phyloP scores from a whole-genome alignment of 164 flowering plant species.

The Magnolia changhungtana region DNA sequence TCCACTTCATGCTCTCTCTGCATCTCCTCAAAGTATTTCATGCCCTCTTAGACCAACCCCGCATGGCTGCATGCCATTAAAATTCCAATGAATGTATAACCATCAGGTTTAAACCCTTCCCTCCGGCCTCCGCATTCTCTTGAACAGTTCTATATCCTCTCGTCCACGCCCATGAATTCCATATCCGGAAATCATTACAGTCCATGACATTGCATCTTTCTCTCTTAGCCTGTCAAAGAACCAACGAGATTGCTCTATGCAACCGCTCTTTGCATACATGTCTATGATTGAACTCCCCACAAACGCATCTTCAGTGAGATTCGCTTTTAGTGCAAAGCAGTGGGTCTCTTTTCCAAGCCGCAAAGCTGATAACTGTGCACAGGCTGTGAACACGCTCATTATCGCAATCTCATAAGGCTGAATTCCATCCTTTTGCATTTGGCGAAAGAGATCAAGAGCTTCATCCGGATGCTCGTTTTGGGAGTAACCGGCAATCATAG shows the following conservation, averaged over 20 bases:
- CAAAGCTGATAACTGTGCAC: constrained; percentile 55
- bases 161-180: constrained; percentile 55
- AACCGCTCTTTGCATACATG: constrained; percentile 69
- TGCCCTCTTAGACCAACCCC: constrained; percentile 46
- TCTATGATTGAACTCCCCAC: constrained; percentile 50
- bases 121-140: constrained; percentile 34
- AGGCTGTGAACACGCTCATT: constrained; percentile 41
- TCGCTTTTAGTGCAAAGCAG: constrained; percentile 44
- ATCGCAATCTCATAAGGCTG: constrained; percentile 44
- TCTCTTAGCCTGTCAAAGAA: constrained; percentile 37
- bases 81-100: constrained; percentile 46
- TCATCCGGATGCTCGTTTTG: constrained; percentile 41
- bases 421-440: constrained; percentile 39
- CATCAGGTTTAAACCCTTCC: constrained; percentile 41
- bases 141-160: constrained; percentile 45
- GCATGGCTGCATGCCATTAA: constrained; percentile 60
- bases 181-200: constrained; percentile 51
- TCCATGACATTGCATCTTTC: constrained; percentile 55
- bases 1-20: constrained; percentile 27
- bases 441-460: constrained; percentile 41
- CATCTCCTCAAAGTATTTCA: constrained; percentile 27
- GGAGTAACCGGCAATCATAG: constrained; percentile 62
- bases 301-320: constrained; percentile 32
- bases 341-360: constrained; percentile 58
- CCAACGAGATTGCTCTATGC: constrained; percentile 36